Evolutionary conservation across 192 early-diverging fungal species (phyloP).

Genomic region (Coemansia sp.): DNA sequence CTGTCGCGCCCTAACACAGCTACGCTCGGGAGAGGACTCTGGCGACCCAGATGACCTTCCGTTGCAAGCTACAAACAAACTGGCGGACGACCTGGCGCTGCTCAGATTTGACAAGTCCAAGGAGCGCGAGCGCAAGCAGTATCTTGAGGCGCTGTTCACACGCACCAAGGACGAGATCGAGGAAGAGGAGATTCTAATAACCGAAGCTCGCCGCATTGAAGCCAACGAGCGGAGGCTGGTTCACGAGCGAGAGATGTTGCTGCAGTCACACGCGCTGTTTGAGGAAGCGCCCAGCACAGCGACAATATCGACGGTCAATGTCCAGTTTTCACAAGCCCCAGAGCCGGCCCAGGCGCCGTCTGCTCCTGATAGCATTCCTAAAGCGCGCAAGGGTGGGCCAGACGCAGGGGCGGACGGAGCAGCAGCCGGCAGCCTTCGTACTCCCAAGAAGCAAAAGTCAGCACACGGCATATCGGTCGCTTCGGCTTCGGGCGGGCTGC

Average conservation of each 20-base stretch:
- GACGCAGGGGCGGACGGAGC: constrained; percentile 3
- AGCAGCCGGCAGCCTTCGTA: constrained; percentile 4
- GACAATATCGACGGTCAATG: constrained; percentile 30
- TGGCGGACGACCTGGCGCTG: constrained; percentile 47
- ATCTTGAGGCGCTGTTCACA: constrained; percentile 66
- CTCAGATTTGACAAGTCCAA: constrained; percentile 57
- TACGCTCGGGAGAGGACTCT: constrained; percentile 50
- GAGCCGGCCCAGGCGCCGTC: constrained; percentile 19
- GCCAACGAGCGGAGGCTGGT: constrained; percentile 73
- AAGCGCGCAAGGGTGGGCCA: constrained; percentile 39
- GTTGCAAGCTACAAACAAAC: constrained; percentile 50
- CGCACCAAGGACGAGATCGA: constrained; percentile 78
- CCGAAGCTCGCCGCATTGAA: constrained; percentile 79
- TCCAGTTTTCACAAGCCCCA: constrained; percentile 42
- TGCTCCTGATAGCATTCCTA: constrained; percentile 10
- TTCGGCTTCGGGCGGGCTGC: constrained; percentile 4
- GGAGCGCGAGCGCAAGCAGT: constrained; percentile 81
- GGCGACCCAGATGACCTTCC: constrained; percentile 39
- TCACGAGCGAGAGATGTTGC: constrained; percentile 76
- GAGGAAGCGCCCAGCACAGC: constrained; percentile 28
- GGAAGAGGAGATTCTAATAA: constrained; percentile 81
- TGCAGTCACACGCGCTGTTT: constrained; percentile 58
- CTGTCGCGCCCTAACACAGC: constrained; percentile 60
- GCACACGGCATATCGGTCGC: constrained; percentile 10
- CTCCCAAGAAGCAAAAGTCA: constrained; percentile 45